phyloP scores from a whole-genome alignment of 257 asterid genomes.

The Forsythia viridissima region DNA sequence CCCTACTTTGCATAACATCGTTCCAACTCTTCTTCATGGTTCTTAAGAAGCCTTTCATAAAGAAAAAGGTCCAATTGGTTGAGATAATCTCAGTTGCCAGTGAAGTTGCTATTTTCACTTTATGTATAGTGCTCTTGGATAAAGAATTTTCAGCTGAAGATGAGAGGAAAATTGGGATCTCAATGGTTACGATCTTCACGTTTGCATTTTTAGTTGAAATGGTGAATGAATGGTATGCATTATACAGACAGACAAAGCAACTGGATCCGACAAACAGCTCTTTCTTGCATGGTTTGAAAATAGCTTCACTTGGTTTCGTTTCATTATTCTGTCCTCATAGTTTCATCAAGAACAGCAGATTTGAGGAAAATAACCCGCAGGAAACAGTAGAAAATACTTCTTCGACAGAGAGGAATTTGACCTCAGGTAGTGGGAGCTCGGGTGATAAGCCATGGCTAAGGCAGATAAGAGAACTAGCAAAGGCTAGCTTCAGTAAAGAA shows the following conservation, averaged over 20 bases:
- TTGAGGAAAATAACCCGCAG: slow-evolving; percentile 41
- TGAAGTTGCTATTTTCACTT: slow-evolving; percentile 55
- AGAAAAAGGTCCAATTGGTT: slow-evolving; percentile 78
- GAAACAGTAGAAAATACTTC: slow-evolving; percentile 37
- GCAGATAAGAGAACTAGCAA: slow-evolving; percentile 75
- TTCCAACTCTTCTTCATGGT: slow-evolving; percentile 92
- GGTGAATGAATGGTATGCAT: slow-evolving; percentile 58
- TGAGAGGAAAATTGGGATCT: slow-evolving; percentile 58
- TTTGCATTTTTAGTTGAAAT: slow-evolving; percentile 50
- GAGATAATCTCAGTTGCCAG: slow-evolving; percentile 70
- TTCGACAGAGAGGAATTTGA: slow-evolving; percentile 36
- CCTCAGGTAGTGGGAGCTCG: slow-evolving; percentile 57
- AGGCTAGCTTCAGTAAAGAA: slow-evolving; percentile 68
- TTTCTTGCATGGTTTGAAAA: slow-evolving; percentile 60
- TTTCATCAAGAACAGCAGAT: slow-evolving; percentile 37
- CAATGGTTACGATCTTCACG: slow-evolving; percentile 59
- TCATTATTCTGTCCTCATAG: slow-evolving; percentile 52
- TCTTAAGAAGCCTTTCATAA: slow-evolving; percentile 90
- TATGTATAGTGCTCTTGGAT: slow-evolving; percentile 52
- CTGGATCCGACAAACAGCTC: slow-evolving; percentile 59
- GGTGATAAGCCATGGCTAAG: slow-evolving; percentile 75
- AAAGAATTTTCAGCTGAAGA: slow-evolving; percentile 37
- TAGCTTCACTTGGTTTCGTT: slow-evolving; percentile 57
- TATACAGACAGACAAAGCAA: slow-evolving; percentile 57
- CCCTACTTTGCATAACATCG: slow-evolving; percentile 58